Conservation (phyloP, 2,329 filamentous ascomycete genomes). For the Ascochyta clinopodiicola region DNA sequence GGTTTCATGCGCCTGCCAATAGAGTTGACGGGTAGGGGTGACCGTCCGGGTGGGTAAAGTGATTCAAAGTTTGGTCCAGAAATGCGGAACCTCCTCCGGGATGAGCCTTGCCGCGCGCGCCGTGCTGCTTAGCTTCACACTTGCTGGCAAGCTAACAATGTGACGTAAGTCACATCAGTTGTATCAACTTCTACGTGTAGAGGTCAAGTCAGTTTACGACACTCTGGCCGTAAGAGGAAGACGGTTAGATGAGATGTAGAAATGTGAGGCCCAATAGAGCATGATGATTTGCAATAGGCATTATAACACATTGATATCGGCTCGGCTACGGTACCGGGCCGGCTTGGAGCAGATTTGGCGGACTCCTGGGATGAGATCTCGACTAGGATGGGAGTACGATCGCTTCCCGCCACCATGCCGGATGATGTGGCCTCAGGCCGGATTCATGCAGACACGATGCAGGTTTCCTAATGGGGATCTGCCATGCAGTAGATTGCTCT, state of each 20-base stretch:
- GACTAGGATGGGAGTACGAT: constrained; percentile 3
- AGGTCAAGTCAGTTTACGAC: not conserved
- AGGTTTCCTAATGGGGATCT: constrained; percentile 11
- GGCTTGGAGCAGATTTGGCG: not conserved
- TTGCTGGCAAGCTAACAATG: not conserved
- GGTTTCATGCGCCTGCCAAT: not conserved
- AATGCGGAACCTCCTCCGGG: constrained; percentile 3
- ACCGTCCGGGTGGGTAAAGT: not conserved
- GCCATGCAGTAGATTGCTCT: constrained; percentile 6
- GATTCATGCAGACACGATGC: not conserved
- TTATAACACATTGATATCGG: not conserved
- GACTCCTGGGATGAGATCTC: constrained; percentile 1
- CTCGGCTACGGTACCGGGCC: not conserved
- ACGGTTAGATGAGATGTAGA: not conserved
- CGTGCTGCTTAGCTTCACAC: not conserved
- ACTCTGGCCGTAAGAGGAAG: not conserved
- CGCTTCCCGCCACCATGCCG: constrained; percentile 1
- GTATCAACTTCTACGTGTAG: not conserved
- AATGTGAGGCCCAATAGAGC: too few species aligned
- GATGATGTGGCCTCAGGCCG: not conserved
- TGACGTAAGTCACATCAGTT: not conserved
- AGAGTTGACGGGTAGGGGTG: not conserved
- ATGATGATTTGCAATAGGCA: not conserved
- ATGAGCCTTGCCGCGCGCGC: constrained; percentile 8
- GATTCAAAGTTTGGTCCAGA: not conserved